Evolutionary conservation across 805 yeast genomes (phyloP), one percentile per base, ranked within the genome.

Genomic region (Jamesozyma rosinii): DNA sequence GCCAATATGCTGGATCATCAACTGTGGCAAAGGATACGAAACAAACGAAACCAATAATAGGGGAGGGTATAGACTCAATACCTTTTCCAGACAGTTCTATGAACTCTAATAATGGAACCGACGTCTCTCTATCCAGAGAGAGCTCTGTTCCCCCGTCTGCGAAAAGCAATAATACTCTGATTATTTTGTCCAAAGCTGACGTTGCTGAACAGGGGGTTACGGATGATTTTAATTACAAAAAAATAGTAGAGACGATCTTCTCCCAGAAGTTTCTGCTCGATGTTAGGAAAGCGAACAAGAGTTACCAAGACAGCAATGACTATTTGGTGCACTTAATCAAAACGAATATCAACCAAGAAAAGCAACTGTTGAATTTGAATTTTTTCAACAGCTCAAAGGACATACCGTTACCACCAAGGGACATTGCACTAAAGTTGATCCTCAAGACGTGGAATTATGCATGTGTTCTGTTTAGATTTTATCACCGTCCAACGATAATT

Each of bases 401-500:
- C 17, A 30, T 44, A 5, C 38, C 44, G 3, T 64, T 88, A 31
- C 96, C 96, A 0, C 76, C 89, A 1, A 79, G 83, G 54, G 80
- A 77, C 29, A 73, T 74, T 21, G 90, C 95, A 0, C 61, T 84
- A 31, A 76, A 76, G 50, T 69, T 87, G 47, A 79, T 88, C 19
- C 76, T 77, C 46, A 76, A 81, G 37, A 82, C 89, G 1, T 88
- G 95, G 94, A 77, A 79, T 48, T 78, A 81, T 51, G 94, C 95
- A 0, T 86, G 95, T 62, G 87, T 86, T 4, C 67, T 88, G 41
- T 84, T 87, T 58, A 69, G 95, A 44, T 87, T 88, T 59, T 83
- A 85, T 58, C 95, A 88, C 56, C 66, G 95, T 27, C 95, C 95
- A 1, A 78, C 89, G 2, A 74, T 87, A 47, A 70, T 83, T 42